phyloP scores from a whole-genome alignment of 1,284 basidiomycete species.

The Rhodotorula sp. region DNA sequence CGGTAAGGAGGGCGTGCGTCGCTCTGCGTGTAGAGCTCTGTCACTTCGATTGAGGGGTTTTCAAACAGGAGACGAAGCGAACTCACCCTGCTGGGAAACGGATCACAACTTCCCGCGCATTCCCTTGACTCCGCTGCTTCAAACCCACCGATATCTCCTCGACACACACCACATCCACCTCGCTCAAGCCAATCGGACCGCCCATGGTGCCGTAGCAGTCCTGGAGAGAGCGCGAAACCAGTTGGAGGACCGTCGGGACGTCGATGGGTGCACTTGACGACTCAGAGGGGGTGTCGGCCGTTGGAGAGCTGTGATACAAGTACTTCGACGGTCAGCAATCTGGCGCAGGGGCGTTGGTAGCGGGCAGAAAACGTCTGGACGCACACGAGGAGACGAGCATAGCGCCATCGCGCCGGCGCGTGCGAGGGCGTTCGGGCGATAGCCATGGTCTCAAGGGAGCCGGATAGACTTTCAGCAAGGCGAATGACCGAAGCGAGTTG shows the following conservation, averaged over 20 bases:
- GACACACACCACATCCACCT: constrained; percentile 10
- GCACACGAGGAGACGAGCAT: constrained; percentile 16
- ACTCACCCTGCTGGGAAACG: constrained; percentile 24
- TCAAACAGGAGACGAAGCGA: neutral
- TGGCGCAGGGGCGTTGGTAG: neutral
- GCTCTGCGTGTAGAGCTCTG: neutral
- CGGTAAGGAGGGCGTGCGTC: constrained; percentile 16
- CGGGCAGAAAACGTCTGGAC: neutral
- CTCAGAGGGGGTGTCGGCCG: neutral
- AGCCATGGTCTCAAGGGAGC: neutral
- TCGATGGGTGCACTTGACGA: neutral
- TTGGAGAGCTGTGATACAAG: neutral
- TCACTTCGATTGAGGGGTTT: fast-evolving
- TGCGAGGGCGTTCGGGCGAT: neutral
- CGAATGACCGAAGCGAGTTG: no score
- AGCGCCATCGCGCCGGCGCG: constrained; percentile 2
- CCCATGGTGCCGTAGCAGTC: constrained; percentile 21
- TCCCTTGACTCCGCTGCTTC: no score
- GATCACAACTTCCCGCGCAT: constrained; percentile 8
- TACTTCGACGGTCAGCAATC: neutral
- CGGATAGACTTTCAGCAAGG: no score
- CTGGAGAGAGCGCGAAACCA: neutral
- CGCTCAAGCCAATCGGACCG: constrained; percentile 6
- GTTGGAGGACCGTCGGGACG: constrained; percentile 3
- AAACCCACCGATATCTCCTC: neutral